These are phyloP conservation scores for Fonsecaea monophora DNA, from an alignment of 2,329 filamentous ascomycete genomes.

Conservation along the genomic window DNA sequence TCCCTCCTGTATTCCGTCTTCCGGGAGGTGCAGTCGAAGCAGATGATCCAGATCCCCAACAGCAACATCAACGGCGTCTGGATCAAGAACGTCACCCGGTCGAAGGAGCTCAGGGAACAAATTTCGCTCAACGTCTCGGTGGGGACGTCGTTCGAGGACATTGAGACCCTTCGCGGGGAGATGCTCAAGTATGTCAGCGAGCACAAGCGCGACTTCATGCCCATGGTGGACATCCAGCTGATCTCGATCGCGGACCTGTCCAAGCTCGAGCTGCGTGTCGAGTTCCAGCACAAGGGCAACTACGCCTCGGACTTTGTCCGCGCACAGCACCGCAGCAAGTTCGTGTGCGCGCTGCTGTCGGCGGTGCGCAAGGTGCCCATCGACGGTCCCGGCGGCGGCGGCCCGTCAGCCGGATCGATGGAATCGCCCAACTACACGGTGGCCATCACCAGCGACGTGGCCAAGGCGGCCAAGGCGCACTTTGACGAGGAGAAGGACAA, in stretches of 20 bases:
- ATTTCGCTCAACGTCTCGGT: slow-evolving; percentile 42
- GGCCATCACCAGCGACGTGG: slow-evolving; percentile 26
- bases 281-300: slow-evolving; percentile 44
- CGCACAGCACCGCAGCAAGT: slow-evolving; percentile 32
- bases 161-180: slow-evolving; percentile 42
- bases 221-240: slow-evolving; percentile 45
- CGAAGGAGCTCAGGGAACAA: slow-evolving; percentile 47
- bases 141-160: slow-evolving; percentile 44
- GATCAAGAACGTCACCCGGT: slow-evolving; percentile 48
- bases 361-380: slow-evolving; percentile 34
- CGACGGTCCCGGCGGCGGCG: slow-evolving; percentile 23
- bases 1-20: slow-evolving; percentile 48
- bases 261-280: slow-evolving; percentile 44
- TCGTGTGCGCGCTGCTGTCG: slow-evolving; percentile 33
- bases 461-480: slow-evolving; percentile 17
- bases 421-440: slow-evolving; percentile 29
- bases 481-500: slow-evolving; percentile 26
- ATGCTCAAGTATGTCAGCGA: slow-evolving; percentile 45
- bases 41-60: slow-evolving; percentile 47
- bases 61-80: slow-evolving; percentile 46
- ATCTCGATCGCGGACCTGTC: slow-evolving; percentile 43
- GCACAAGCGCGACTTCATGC: slow-evolving; percentile 47
- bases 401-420: slow-evolving; percentile 19
- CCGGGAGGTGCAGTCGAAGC: slow-evolving; percentile 44
- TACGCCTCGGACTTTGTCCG: slow-evolving; percentile 18